These are phyloP conservation scores for Chytridiales sp. DNA, from an alignment of 371 early-diverging fungal species.

Conservation along the genomic window DNA sequence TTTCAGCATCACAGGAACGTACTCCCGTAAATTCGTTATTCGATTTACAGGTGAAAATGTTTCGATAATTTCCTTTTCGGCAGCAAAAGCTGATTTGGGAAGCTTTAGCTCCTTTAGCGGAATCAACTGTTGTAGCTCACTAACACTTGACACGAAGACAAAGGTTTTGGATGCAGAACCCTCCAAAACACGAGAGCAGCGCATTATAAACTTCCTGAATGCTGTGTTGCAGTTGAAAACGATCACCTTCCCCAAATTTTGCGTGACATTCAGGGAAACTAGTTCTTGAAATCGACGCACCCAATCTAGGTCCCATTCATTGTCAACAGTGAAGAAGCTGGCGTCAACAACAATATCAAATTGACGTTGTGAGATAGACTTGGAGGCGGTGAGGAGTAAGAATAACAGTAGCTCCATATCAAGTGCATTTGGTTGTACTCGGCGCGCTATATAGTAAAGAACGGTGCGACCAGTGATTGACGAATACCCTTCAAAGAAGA, in stretches of 20 bases:
- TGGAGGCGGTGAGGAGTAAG: conserved; percentile 49
- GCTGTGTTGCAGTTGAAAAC: conserved; percentile 80
- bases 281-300: conserved; percentile 71
- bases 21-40: conserved; percentile 69
- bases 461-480: conserved; percentile 60
- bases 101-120: conserved; percentile 62
- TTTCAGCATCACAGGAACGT: conserved; percentile 78
- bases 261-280: conserved; percentile 58
- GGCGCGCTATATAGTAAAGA: conserved; percentile 79
- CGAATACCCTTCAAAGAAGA: conserved; percentile 66
- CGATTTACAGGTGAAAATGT: conserved; percentile 35
- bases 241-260: conserved; percentile 47
- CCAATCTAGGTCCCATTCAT: conserved; percentile 80
- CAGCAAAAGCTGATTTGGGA: conserved; percentile 64
- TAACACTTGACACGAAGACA: conserved; percentile 14
- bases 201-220: conserved; percentile 52
- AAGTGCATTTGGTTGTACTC: conserved; percentile 69
- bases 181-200: conserved; percentile 31
- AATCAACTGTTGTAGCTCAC: conserved; percentile 27
- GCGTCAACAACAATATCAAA: conserved; percentile 82
- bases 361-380: conserved; percentile 57
- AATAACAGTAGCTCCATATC: conserved; percentile 76
- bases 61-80: conserved; percentile 41
- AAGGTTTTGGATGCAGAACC: too few relatives aligned
- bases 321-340: conserved; percentile 75